Evolutionary conservation across 164 flowering plant genomes (phyloP).

Genomic region (Magnolia changhungtana): DNA sequence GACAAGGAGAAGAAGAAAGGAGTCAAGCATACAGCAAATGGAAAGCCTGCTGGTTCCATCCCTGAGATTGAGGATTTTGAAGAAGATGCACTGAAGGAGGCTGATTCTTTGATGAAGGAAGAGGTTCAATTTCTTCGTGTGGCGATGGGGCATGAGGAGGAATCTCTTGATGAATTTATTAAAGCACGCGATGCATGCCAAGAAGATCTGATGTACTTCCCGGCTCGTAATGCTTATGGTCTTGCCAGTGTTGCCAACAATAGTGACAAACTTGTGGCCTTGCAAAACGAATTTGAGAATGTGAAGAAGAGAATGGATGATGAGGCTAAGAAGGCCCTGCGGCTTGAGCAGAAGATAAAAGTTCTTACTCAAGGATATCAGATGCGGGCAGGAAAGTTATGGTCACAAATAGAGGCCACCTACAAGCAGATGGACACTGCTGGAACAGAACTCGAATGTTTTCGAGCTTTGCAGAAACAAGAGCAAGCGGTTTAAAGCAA

Average conservation of each 20-base stretch:
- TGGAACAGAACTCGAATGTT: constrained; percentile 88
- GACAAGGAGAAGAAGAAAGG: constrained; percentile 82
- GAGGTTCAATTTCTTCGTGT: constrained; percentile 32
- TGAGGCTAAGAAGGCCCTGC: no score
- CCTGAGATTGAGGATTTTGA: constrained; percentile 82
- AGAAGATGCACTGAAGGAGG: constrained; percentile 73
- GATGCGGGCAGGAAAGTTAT: constrained; percentile 60
- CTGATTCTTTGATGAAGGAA: constrained; percentile 56
- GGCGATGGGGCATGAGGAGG: no score
- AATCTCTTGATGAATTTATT: no score
- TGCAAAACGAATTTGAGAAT: no score
- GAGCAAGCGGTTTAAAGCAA: constrained; percentile 78
- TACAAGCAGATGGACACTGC: constrained; percentile 89
- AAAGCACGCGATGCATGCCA: no score
- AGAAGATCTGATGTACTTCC: no score
- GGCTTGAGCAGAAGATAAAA: no score
- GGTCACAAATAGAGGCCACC: constrained; percentile 76
- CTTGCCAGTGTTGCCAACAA: no score
- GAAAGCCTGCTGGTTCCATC: constrained; percentile 37
- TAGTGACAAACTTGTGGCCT: no score
- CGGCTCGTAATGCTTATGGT: no score
- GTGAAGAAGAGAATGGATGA: no score
- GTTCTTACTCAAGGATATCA: constrained; percentile 22
- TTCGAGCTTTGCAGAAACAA: constrained; percentile 79
- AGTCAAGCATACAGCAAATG: constrained; percentile 51